These are phyloP conservation scores for Entomortierella chlamydospora DNA, from an alignment of 192 early-diverging fungal genomes.

Conservation along the genomic window DNA sequence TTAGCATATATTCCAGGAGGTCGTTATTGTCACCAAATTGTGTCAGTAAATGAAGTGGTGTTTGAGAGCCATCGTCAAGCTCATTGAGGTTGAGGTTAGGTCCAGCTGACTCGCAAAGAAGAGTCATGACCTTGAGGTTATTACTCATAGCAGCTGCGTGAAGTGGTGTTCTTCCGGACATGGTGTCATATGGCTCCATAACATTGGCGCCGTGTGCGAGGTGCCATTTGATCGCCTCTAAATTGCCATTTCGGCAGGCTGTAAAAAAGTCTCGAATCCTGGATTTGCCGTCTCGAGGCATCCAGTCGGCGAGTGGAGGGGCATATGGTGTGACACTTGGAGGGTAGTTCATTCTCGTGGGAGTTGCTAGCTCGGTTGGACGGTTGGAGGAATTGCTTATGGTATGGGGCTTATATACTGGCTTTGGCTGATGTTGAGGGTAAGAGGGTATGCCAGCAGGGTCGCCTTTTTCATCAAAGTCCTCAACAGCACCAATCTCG, in stretches of 20 bases:
- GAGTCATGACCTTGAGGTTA: conserved; percentile 36
- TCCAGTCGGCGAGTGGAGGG: no score
- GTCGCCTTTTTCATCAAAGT: conserved; percentile 16
- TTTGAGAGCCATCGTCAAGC: conserved; percentile 40
- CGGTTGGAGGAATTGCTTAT: no score
- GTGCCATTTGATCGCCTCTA: conserved; percentile 47
- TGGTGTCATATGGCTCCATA: conserved; percentile 39
- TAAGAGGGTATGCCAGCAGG: background rate
- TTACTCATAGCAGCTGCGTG: conserved; percentile 50
- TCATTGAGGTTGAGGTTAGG: conserved; percentile 38
- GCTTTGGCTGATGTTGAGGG: background rate
- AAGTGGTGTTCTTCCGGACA: conserved; percentile 40
- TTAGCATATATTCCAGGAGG: conserved; percentile 32
- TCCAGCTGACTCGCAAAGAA: conserved; percentile 37
- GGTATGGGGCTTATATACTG: no score
- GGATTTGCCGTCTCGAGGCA: conserved; percentile 22
- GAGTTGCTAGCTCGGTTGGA: no score
- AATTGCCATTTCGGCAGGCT: conserved; percentile 20
- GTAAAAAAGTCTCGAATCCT: conserved; percentile 42
- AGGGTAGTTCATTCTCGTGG: background rate
- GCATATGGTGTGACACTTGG: background rate
- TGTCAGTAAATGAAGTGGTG: conserved; percentile 42
- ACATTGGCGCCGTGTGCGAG: conserved; percentile 34
- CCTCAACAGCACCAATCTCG: conserved; percentile 5
- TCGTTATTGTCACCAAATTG: conserved; percentile 26